Percentiles rank a stretch among this genome's conserved stretches.
phyloP scores from a whole-genome alignment of 352 stramenopile genomes.

The Globisporangium perplexum region DNA sequence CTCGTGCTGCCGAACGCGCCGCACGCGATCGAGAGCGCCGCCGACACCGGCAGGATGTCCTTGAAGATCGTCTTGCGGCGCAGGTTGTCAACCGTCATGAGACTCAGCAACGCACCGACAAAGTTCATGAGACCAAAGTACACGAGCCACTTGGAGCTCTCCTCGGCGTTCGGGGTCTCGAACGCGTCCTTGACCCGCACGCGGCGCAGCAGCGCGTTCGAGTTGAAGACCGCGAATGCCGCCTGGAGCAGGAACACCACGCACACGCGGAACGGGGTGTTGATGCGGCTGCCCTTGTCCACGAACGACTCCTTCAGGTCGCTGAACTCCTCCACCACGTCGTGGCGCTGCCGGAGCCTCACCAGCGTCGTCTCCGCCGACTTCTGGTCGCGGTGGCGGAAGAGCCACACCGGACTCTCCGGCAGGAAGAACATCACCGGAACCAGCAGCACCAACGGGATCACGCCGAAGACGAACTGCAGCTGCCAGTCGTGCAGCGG shows the following conservation, averaged over 20 bases:
- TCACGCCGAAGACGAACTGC: constrained; percentile 73
- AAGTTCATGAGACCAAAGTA: constrained; percentile 79
- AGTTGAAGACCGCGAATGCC: constrained; percentile 66
- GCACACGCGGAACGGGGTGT: constrained; percentile 63
- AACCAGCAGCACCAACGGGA: constrained; percentile 60
- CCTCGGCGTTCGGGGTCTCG: constrained; percentile 34
- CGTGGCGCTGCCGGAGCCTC: constrained; percentile 74
- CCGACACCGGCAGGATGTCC: constrained; percentile 72
- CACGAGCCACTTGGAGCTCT: constrained; percentile 74
- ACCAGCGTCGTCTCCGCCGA: constrained; percentile 54
- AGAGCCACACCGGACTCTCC: constrained; percentile 77
- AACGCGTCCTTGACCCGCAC: constrained; percentile 49
- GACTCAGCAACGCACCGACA: constrained; percentile 51
- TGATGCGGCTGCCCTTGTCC: constrained; percentile 53
- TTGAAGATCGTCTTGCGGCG: constrained; percentile 89
- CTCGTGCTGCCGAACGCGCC: constrained; percentile 48
- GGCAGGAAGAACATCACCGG: constrained; percentile 57
- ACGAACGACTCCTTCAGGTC: constrained; percentile 66
- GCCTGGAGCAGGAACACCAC: constrained; percentile 59
- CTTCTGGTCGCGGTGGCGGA: constrained; percentile 64
- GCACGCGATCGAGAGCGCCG: constrained; percentile 47
- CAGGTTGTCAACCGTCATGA: constrained; percentile 79
- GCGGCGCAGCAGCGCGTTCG: constrained; percentile 57
- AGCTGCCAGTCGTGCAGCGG: constrained; percentile 73
- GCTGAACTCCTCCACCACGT: constrained; percentile 71